A percentile compares a stretch with the other conserved stretches of the same genome.
These are phyloP conservation scores for Juncus effusus DNA, from an alignment of 176 grass and related monocot species.

Conservation along the genomic window DNA sequence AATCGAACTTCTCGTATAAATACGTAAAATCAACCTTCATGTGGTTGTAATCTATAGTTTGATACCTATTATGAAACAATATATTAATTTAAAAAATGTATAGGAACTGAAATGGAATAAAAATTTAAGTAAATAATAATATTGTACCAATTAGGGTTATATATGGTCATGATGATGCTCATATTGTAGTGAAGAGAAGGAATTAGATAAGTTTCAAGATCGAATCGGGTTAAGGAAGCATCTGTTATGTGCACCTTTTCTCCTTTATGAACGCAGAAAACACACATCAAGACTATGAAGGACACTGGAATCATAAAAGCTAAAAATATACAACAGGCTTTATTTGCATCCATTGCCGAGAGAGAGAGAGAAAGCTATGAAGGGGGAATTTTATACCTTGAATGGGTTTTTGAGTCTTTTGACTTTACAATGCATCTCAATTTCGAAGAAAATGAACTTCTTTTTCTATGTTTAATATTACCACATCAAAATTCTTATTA, in stretches of 20 bases:
- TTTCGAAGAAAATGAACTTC: no score
- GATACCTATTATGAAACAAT: background rate
- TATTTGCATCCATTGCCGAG: background rate
- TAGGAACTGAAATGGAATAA: no score
- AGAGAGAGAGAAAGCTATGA: background rate
- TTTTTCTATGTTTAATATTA: no score
- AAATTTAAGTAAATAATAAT: no score
- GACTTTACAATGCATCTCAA: no score
- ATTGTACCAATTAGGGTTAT: constrained; percentile 32
- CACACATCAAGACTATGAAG: constrained; percentile 39
- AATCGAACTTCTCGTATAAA: constrained; percentile 35
- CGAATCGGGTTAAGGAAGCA: constrained; percentile 36
- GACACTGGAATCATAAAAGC: constrained; percentile 9
- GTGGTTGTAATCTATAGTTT: constrained; percentile 23
- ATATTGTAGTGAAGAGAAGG: constrained; percentile 36
- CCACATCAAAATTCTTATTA: no score
- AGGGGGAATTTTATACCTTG: no score
- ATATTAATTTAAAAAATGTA: no score
- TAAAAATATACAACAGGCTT: background rate
- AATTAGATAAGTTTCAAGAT: background rate
- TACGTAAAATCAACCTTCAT: constrained; percentile 35
- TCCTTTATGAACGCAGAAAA: constrained; percentile 16
- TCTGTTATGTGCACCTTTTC: constrained; percentile 1
- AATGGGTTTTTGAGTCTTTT: no score
- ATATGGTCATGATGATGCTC: constrained; percentile 19